phyloP scores from a whole-genome alignment of 148 eudicot genomes.

The Dianthus caryophyllus region DNA sequence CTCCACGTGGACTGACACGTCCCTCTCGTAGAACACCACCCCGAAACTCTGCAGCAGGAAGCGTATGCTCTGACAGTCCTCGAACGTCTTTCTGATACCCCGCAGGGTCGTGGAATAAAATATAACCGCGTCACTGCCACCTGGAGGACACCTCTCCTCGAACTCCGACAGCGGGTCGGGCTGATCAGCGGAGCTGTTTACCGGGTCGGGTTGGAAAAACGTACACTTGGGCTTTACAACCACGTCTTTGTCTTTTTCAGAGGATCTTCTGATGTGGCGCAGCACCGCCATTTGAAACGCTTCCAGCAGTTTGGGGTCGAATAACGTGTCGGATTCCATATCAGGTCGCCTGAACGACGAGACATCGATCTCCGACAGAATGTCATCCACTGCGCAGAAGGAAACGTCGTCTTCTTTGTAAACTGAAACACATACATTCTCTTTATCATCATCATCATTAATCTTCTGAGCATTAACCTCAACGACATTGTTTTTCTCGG shows the following conservation, averaged over 20 bases:
- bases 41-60: slow-evolving; percentile 58
- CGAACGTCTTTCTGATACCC: slow-evolving; percentile 65
- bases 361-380: slow-evolving; percentile 25
- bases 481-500: slow-evolving; percentile 35
- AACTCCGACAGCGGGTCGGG: slow-evolving; percentile 33
- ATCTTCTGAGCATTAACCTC: slow-evolving; percentile 35
- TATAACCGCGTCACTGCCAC: slow-evolving; percentile 48
- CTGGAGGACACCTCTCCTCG: slow-evolving; percentile 64
- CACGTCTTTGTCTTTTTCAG: slow-evolving; percentile 31
- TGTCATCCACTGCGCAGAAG: background rate
- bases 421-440: slow-evolving; percentile 39
- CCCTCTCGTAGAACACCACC: slow-evolving; percentile 58
- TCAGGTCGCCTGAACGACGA: slow-evolving; percentile 53
- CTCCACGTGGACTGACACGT: slow-evolving; percentile 66
- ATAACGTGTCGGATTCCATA: slow-evolving; percentile 54
- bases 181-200: slow-evolving; percentile 26
- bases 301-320: slow-evolving; percentile 64
- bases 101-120: slow-evolving; percentile 61
- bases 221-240: slow-evolving; percentile 18
- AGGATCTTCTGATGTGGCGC: slow-evolving; percentile 35
- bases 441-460: slow-evolving; percentile 39
- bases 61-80: slow-evolving; percentile 58
- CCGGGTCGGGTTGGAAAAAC: slow-evolving; percentile 25
- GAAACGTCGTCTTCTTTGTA: slow-evolving; percentile 12
- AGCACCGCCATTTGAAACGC: slow-evolving; percentile 61